Base-by-base conservation (phyloP, 1,139 yeast genomes). In the Blastobotrys petasosporus region DNA sequence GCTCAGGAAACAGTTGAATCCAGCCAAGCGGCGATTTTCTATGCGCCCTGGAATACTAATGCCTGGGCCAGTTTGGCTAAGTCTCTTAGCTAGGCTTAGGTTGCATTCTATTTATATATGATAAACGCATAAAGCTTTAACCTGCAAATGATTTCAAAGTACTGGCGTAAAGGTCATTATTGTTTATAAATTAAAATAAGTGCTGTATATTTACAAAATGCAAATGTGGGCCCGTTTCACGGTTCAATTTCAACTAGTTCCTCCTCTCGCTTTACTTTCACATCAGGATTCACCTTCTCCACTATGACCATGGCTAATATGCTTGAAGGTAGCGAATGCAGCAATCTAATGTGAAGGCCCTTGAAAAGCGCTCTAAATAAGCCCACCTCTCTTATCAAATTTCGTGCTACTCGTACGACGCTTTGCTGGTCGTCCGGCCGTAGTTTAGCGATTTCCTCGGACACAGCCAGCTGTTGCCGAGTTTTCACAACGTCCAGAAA, bases 401-500 rank as follows among this genome's bases (percentile, higher is more conserved):
- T 69, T 23, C 54, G 46, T 10, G 65, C 68, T 5, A 69, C 70
- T 11, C 51, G 51, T 13, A 54, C 23, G 12, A 68, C 63, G n/a
- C 71, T 66, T 35, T 49, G 52, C 25, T 55, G 57, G 47, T 69
- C 73, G 37, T 65, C 66, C 0, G 73, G 73, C 25, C 73, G 59
- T 38, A 69, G 41, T n/a, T 51, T 45, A 2, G 64, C 52, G 37
- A 69, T 64, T 46, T 69, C 73, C 5, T 65, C 66, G 1, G 73
- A 62, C 30, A 61, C 63, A 1, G 73, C 71, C 37, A 69, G 60
- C 57, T 70, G 74, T 56, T 69, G 74, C 11, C 74, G 58, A 8
- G 74, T 70, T 50, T 70, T 70, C 37, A 70, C 63, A 13, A 70
- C 66, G 50, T 70, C 74, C 17, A 70, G 55, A 39, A 68, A 67